These are phyloP conservation scores for Naumovozyma castellii DNA, from an alignment of 805 yeast genomes.

Conservation along the genomic window DNA sequence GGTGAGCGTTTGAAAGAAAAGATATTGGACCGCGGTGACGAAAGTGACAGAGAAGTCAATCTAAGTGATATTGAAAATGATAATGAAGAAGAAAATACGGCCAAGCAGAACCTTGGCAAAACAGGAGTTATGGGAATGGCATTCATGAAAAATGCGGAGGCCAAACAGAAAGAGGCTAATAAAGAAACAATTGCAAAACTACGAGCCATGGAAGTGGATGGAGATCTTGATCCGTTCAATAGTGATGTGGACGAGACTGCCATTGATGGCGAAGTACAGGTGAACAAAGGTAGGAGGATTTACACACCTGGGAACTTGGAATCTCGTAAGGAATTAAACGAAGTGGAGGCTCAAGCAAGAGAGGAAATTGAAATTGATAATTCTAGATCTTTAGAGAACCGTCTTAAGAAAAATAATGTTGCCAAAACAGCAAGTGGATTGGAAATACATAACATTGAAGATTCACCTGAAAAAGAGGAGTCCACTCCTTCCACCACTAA, in stretches of 20 bases:
- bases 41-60: slow-evolving; percentile 32
- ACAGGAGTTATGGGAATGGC: slow-evolving; percentile 90
- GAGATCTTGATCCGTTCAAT: slow-evolving; percentile 20
- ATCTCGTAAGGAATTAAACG: slow-evolving; percentile 27
- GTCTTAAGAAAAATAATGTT: slow-evolving; percentile 22
- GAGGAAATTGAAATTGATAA: slow-evolving; percentile 46
- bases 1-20: slow-evolving; percentile 70
- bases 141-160: slow-evolving; percentile 87
- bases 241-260: slow-evolving; percentile 25
- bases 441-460: slow-evolving; percentile 5
- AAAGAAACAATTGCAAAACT: slow-evolving; percentile 42
- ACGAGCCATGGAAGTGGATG: slow-evolving; percentile 40
- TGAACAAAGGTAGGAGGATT: slow-evolving; percentile 72
- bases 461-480: slow-evolving; percentile 6
- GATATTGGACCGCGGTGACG: slow-evolving; percentile 51
- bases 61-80: slow-evolving; percentile 45
- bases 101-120: slow-evolving; percentile 51
- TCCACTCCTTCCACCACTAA: slow-evolving; percentile 1
- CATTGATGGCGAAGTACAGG: slow-evolving; percentile 34
- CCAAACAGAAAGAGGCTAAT: slow-evolving; percentile 53
- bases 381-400: slow-evolving; percentile 36
- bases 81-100: slow-evolving; percentile 31
- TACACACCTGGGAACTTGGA: slow-evolving; percentile 50
- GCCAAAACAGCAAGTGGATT: slow-evolving; percentile 4
- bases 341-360: slow-evolving; percentile 29